These are phyloP conservation scores for Dendrothele bispora DNA, from an alignment of 768 basidiomycete species.

Conservation along the genomic window DNA sequence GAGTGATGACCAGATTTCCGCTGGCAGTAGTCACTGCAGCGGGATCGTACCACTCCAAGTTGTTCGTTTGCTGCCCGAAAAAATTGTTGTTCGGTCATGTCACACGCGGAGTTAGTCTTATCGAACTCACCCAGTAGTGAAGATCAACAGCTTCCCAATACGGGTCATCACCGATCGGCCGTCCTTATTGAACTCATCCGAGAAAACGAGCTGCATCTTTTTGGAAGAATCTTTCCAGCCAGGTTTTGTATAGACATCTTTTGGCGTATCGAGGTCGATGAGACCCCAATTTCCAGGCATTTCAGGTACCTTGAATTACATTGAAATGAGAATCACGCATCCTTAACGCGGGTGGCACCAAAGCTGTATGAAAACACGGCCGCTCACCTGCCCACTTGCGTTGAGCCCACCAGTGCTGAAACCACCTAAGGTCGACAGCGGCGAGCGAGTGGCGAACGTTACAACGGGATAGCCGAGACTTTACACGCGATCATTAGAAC, in stretches of 20 bases:
- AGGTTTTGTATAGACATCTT: conserved; percentile 40
- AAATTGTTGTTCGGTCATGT: background rate
- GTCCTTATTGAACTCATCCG: conserved; percentile 78
- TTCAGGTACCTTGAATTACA: conserved; percentile 47
- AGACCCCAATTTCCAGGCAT: conserved; percentile 62
- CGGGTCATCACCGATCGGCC: conserved; percentile 81
- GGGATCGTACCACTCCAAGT: conserved; percentile 90
- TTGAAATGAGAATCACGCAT: background rate
- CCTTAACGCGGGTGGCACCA: background rate
- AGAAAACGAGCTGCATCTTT: conserved; percentile 63
- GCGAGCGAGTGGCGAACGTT: conserved; percentile 28
- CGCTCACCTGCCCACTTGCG: conserved; percentile 41
- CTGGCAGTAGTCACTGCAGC: conserved; percentile 65
- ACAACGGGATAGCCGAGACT: conserved; percentile 40
- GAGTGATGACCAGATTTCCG: conserved; percentile 72
- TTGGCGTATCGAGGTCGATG: conserved; percentile 79
- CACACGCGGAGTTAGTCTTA: background rate
- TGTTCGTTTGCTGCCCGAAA: conserved; percentile 54
- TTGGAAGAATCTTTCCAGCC: conserved; percentile 11
- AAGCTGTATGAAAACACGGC: background rate
- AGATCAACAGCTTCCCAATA: conserved; percentile 81
- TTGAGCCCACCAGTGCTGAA: conserved; percentile 55
- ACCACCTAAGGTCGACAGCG: conserved; percentile 29
- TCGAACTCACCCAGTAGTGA: conserved; percentile 65
- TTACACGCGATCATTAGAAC: background rate